phyloP scores from a whole-genome alignment of 148 eudicot species.

The Amaranthus hypochondriacus region DNA sequence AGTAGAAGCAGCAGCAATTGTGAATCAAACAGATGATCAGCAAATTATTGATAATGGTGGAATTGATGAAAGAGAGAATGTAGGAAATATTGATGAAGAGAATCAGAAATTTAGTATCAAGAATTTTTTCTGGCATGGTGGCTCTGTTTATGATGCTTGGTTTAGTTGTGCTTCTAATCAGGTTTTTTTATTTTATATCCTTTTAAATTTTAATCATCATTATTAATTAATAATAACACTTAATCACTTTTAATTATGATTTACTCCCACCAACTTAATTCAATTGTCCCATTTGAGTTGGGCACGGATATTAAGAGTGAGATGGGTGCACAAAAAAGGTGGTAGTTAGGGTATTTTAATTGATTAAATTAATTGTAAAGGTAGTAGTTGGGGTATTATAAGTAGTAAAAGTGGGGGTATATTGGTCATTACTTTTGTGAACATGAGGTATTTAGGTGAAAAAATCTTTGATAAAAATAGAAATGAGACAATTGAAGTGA shows the following conservation, averaged over 20 bases:
- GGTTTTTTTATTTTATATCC: conserved; percentile 3
- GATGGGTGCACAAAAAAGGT: no score
- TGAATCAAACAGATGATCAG: conserved; percentile 25
- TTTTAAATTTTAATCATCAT: not conserved
- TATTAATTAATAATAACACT: not conserved
- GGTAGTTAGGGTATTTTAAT: no score
- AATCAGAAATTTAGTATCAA: conserved; percentile 26
- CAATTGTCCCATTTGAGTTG: no score
- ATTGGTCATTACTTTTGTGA: no score
- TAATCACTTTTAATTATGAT: no score
- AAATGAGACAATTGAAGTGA: no score
- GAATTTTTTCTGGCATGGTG: conserved; percentile 50
- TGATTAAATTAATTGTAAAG: no score
- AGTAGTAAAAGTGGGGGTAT: no score
- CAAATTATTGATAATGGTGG: not conserved
- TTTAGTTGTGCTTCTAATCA: conserved; percentile 52
- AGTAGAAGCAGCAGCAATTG: conserved; percentile 33
- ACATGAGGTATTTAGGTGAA: no score
- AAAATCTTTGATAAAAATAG: no score
- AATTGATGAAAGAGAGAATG: conserved; percentile 26
- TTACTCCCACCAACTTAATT: not conserved
- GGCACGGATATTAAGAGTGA: no score
- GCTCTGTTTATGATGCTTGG: conserved; percentile 57
- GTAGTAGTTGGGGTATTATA: no score
- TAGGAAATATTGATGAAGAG: conserved; percentile 6